Base-by-base conservation (phyloP, 2,329 filamentous ascomycete species). In the Penicillium italicum region DNA sequence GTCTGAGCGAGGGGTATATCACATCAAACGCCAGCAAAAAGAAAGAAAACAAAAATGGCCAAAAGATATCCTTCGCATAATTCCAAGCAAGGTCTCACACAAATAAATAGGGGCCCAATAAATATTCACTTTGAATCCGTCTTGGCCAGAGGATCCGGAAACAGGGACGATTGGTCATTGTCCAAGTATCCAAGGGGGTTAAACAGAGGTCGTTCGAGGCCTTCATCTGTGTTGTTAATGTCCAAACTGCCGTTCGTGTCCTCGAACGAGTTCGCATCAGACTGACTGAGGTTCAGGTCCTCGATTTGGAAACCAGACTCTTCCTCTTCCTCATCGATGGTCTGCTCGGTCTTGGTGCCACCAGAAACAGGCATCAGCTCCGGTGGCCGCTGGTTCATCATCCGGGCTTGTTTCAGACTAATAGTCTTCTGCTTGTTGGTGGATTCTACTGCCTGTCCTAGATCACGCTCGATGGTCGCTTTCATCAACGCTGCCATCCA, bases 401-500 rank as follows among this genome's bases (percentile, higher is more conserved):
- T 84, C 56, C 88, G 86, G 12, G 94, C 94, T 76, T 96, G 96
- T 53, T 87, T 84, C 7, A 99, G 83, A 26, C 89, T 94, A 53
- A 99, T 96, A 0, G 94, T 99, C 79, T 96, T 94, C 71, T 97
- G 92, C 70, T 96, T 93, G 75, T 97, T 97, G 4, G 91, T 96
- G 4, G 90, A 94, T 20, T 90, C 91, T 57, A 96, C 87, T 10
- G 88, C 84, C 58, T 88, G 83, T 4, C 83, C 83, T 67, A 84
- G 77, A 64, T 99, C 94, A 58, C 93, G 88, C 70, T 97, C 93
- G 66, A 99, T 99, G 1, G 94, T 99, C 11, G 94, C 94, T 77
- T 99, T 99, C 90, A 99, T 96, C 49, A 99, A 78, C 6, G 94
- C 94, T 5, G 91, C 94, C 94, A 99, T 99, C 94, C 94, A 99